Conservation (phyloP, 495 filamentous ascomycete genomes). For the Letharia columbiana region DNA sequence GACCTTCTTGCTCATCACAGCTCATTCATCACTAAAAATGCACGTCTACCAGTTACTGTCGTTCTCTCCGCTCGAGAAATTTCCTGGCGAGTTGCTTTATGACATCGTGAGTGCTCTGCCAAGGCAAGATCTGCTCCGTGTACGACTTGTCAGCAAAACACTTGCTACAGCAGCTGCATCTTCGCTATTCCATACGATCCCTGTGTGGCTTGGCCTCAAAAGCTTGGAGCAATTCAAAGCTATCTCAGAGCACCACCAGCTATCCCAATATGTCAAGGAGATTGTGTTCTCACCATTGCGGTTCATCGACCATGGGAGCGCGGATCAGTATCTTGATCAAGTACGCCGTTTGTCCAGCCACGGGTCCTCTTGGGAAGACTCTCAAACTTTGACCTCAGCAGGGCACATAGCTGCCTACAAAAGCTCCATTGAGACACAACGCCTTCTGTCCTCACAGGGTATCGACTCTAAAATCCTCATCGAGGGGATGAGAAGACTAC, state of each 20-base stretch:
- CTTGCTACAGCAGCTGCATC: conserved; percentile 3
- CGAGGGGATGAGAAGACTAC: conserved; percentile 4
- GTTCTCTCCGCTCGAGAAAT: conserved; percentile 3
- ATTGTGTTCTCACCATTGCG: conserved; percentile 13
- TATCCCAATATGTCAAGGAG: conserved; percentile 12
- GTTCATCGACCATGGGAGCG: conserved; percentile 1
- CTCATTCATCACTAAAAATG: not conserved
- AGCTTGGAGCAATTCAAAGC: conserved; percentile 11
- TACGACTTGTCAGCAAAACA: not conserved
- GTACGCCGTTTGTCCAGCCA: not conserved
- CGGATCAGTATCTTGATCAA: not conserved
- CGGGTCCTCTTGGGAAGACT: not conserved
- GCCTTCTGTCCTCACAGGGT: not conserved
- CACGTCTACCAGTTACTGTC: conserved; percentile 1
- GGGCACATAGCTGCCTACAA: conserved; percentile 4
- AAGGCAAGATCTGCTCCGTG: not conserved
- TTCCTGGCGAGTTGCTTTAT: conserved; percentile 6
- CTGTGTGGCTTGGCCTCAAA: conserved; percentile 11
- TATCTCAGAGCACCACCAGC: conserved; percentile 9
- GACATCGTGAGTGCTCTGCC: not conserved
- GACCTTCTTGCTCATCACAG: not conserved
- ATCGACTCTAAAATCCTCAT: not conserved
- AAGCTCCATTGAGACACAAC: not conserved
- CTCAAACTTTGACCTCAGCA: not conserved
- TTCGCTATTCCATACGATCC: conserved; percentile 10